Percentiles rank a stretch among this genome's conserved stretches.
Evolutionary conservation across 345 rosid genomes (phyloP).

Genomic region (Eucalyptus fibrosa): DNA sequence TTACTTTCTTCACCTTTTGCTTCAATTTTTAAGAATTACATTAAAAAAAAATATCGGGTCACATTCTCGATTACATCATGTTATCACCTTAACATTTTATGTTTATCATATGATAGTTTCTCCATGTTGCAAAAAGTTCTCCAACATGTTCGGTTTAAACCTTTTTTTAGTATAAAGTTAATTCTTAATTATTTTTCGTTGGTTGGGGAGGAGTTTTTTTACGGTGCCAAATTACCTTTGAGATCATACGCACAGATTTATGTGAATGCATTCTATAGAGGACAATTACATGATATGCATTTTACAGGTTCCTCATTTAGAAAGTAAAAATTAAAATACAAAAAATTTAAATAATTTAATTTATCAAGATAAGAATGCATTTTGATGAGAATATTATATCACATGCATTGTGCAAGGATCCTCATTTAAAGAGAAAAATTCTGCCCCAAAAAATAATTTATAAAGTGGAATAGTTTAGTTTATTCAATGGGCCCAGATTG

Average conservation of each 20-base stretch:
- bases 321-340: not conserved
- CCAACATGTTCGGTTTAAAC: not conserved
- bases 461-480: not conserved
- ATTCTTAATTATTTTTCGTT: not conserved
- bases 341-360: not conserved
- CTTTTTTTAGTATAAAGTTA: not conserved
- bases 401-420: not conserved
- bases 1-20: not conserved
- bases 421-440: not conserved
- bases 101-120: not conserved
- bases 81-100: not conserved
- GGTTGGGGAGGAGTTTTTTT: not conserved
- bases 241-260: not conserved
- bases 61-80: fast-evolving
- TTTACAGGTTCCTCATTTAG: not conserved
- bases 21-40: too few relatives aligned
- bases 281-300: not conserved
- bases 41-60: too few relatives aligned
- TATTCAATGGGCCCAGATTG: not conserved
- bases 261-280: not conserved
- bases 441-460: not conserved
- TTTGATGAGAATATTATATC: not conserved
- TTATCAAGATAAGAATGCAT: not conserved
- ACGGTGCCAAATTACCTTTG: not conserved
- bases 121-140: fast-evolving